Conservation (phyloP, 129 eudicot genomes). For the Logfia minima region DNA sequence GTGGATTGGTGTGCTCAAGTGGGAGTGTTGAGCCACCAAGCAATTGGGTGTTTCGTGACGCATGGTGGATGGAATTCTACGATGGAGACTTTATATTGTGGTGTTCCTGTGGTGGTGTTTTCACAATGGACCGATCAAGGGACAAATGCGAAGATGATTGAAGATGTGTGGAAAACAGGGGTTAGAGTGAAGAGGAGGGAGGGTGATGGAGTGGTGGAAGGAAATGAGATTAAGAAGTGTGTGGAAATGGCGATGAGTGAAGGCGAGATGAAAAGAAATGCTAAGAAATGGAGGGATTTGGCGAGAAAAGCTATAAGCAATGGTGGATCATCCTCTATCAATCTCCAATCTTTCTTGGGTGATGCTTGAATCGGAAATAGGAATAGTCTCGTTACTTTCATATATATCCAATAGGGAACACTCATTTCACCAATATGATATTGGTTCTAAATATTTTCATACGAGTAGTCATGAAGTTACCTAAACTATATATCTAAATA, state of each 20-base stretch:
- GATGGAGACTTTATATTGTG: background rate
- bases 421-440: too few species aligned
- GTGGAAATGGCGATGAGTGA: constrained; percentile 2
- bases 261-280: background rate
- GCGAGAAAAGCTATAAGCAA: constrained; percentile 2
- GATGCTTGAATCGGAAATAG: background rate
- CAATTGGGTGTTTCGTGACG: constrained; percentile 11
- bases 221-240: constrained; percentile 10
- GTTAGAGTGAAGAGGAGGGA: background rate
- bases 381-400: background rate
- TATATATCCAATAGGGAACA: too few species aligned
- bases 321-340: background rate
- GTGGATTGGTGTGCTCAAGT: constrained; percentile 16
- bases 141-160: background rate
- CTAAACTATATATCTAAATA: too few species aligned
- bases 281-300: constrained; percentile 12
- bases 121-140: background rate
- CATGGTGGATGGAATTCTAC: constrained; percentile 16
- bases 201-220: constrained; percentile 8
- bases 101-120: background rate
- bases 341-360: constrained; percentile 8
- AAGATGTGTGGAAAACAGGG: constrained; percentile 9
- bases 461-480: too few species aligned
- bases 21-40: background rate
- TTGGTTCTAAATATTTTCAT: too few species aligned